Base-by-base conservation (phyloP, 768 basidiomycete genomes). In the Trametes sanguinea region DNA sequence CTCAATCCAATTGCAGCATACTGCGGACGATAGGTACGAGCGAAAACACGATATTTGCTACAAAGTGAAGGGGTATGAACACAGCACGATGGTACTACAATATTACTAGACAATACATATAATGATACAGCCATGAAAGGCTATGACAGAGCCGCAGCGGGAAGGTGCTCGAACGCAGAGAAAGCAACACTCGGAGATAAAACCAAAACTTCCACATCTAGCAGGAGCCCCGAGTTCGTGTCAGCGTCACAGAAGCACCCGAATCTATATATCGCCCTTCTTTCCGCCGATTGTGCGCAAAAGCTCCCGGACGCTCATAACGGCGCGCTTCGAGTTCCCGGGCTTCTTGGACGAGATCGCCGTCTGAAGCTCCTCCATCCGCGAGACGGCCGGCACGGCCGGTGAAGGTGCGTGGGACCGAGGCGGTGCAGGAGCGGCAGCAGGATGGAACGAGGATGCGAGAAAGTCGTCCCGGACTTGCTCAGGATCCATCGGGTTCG, bases 381-480 rank as follows among this genome's bases (percentile, higher is more conserved):
- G 60, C 17, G 47, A 32, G 1, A 51, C 16, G 40, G 56, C 61
- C 45, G 32, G 11, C 10, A 35, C 44, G 39, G 37, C 17, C 11
- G 54, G 45, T 48, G 40, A 13, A 14, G 47, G 35, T 10, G 30
- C 61, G 62, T 27, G 65, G 52, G 51, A 22, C 61, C 9, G 64
- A 52, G 45, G 13, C 1, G 52, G 48, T 32, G 48, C 54, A 14
- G 67, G 69, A 6, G 67, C 39, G 14, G 80, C 79, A n/a, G 70
- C 68, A 63, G 35, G 35, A 11, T 37, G 35, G 35, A 82, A 83
- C 37, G 80, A 81, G n/a, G 75, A 69, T 14, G 76, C 74, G 63
- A 82, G 61, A 56, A 83, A 83, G 47, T 79, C 79, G 64, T 54
- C 69, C 47, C 73, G 74, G 60, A 76, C 72, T 17, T 68, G 69